A percentile compares a stretch with the other conserved stretches of the same genome.
These are phyloP conservation scores for Fraxinus greggii DNA, from an alignment of 305 asterid genomes.

Conservation along the genomic window DNA sequence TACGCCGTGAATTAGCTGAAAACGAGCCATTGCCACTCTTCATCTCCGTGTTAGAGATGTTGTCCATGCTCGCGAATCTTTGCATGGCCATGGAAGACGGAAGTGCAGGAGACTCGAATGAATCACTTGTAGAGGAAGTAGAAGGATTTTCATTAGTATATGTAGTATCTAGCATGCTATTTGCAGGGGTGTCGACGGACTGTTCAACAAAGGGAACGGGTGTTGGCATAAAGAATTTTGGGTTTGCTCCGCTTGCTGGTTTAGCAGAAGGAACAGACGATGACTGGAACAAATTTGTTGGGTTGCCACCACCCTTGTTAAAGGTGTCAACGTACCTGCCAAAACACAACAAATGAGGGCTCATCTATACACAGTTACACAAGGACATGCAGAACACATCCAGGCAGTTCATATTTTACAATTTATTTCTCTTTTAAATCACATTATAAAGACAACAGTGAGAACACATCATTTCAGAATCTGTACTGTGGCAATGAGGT, in stretches of 20 bases:
- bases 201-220: constrained; percentile 48
- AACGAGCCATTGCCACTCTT: constrained; percentile 30
- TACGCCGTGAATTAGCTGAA: constrained; percentile 50
- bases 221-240: constrained; percentile 75
- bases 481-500: neutral
- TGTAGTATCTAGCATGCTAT: constrained; percentile 31
- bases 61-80: constrained; percentile 70
- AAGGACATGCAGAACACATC: neutral
- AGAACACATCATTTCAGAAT: neutral
- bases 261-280: constrained; percentile 56
- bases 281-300: constrained; percentile 63
- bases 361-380: neutral
- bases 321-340: constrained; percentile 94
- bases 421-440: neutral
- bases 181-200: constrained; percentile 32
- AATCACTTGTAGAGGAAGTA: constrained; percentile 32
- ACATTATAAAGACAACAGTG: neutral
- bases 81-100: constrained; percentile 47
- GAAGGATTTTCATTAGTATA: constrained; percentile 39
- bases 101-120: constrained; percentile 38
- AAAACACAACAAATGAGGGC: constrained; percentile 5
- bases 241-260: constrained; percentile 51
- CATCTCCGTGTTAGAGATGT: constrained; percentile 41
- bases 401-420: neutral
- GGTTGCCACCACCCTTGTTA: constrained; percentile 73